Evolutionary conservation across 1,139 yeast genomes (phyloP), one percentile per base, ranked within the genome.

Genomic region (Suhomyces ambrosiae): DNA sequence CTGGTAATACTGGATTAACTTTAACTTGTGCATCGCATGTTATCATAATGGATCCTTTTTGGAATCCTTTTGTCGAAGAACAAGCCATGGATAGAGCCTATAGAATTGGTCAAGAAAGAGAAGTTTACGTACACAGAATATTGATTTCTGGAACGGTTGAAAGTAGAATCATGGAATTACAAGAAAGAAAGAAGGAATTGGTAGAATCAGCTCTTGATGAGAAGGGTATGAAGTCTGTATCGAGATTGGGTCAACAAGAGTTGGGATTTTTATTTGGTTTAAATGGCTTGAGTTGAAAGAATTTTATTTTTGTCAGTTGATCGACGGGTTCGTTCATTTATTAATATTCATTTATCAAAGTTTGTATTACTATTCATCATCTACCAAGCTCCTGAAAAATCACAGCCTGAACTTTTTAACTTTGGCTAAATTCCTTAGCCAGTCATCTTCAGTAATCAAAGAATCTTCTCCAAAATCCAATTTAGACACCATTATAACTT

Each of bases 71-170:
- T 60, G 96, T 90, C 3, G 97, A 90, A 61, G 95, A 86, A 32
- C 97, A 90, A 63, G 97, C 97, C 0, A 88, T 86, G 76, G 97
- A 88, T 59, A 78, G 98, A 48, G 95, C 94, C 5, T 92, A 92
- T 63, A 77, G 98, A 60, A 86, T 90, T 48, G 96, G 97, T 5
- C 98, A 90, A 62, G 75, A 76, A 23, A 70, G 79, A 40, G 82
- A 81, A 29, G 97, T 90, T 10, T 68, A 61, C 47, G 87, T 90
- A 16, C 83, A 89, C 59, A 72, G 88, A 48, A 63, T 90, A 14
- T 73, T 86, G 52, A 76, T 84, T 34, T 58, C 68, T 25, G 73
- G 76, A 27, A 81, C 95, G 0, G 88, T 90, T 9, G 98, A 90
- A 56, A 94, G 86, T 57, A 77, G 97, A 54, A 89, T 90, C 42